A percentile compares a stretch with the other conserved stretches of the same genome.
Conservation (phyloP, 2,329 filamentous ascomycete species). For the Talaromyces amestolkiae region DNA sequence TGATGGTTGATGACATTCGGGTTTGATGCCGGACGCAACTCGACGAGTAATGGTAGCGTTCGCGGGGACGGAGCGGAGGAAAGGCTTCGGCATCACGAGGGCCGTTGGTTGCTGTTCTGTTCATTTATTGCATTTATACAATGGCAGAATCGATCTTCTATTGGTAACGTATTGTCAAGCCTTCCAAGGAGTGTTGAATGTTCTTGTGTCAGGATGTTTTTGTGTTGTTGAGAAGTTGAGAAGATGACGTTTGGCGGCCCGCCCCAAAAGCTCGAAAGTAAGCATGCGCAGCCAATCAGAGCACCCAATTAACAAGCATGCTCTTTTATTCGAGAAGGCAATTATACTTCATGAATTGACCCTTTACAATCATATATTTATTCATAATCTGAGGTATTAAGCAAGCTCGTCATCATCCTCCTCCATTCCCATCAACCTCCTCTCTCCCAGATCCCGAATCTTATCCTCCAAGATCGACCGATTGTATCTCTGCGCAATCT, state of each 20-base stretch:
- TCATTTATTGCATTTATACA: not conserved
- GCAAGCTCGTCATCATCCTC: conserved; percentile 52
- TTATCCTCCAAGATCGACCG: conserved; percentile 79
- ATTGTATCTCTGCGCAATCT: conserved; percentile 84
- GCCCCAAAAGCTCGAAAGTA: not conserved
- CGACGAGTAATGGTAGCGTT: conserved; percentile 15
- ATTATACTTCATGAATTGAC: no score
- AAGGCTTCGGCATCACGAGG: conserved; percentile 31
- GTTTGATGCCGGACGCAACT: conserved; percentile 5
- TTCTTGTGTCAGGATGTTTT: not conserved
- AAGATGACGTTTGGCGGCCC: not conserved
- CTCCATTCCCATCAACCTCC: conserved; percentile 59
- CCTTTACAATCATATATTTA: not conserved
- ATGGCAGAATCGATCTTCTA: no score
- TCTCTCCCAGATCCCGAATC: conserved; percentile 81
- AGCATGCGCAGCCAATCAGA: conserved; percentile 12
- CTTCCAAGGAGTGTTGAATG: no score
- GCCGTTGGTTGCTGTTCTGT: not conserved
- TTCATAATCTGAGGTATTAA: conserved; percentile 20
- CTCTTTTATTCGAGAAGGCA: not conserved
- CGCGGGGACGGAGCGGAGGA: conserved; percentile 6
- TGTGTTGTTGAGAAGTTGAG: not conserved
- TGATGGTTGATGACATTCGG: not conserved
- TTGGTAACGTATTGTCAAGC: no score
- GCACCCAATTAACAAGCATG: not conserved